A percentile compares a stretch with the other conserved stretches of the same genome.
phyloP scores from a whole-genome alignment of 768 basidiomycete genomes.

The Plicaturopsis crispa region DNA sequence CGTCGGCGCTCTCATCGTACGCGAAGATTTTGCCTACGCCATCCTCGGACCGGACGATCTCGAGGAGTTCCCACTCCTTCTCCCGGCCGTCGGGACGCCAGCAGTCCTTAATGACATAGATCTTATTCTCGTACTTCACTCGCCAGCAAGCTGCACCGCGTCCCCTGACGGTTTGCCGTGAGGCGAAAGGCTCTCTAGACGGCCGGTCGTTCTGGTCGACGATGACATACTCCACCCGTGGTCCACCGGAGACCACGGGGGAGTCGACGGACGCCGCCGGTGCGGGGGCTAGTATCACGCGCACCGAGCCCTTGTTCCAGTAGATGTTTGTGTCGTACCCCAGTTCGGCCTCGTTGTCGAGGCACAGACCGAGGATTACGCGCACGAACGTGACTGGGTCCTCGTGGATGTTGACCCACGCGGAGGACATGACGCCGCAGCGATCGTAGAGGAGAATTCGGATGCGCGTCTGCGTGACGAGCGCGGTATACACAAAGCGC shows the following conservation, averaged over 20 bases:
- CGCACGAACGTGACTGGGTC: conserved; percentile 11
- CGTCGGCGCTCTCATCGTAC: conserved; percentile 2
- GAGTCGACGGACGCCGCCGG: not conserved
- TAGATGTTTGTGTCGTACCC: conserved; percentile 16
- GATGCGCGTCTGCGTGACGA: conserved; percentile 9
- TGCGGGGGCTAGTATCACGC: conserved; percentile 2
- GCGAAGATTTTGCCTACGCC: conserved; percentile 14
- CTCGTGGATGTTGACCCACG: conserved; percentile 11
- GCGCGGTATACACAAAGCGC: conserved; percentile 10
- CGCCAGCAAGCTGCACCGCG: conserved; percentile 17
- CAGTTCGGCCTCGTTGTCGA: conserved; percentile 8
- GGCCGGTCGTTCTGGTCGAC: no score
- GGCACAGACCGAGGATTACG: conserved; percentile 14
- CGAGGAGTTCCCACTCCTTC: conserved; percentile 9
- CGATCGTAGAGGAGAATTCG: conserved; percentile 14
- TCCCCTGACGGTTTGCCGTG: conserved; percentile 11
- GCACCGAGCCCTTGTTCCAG: conserved; percentile 8
- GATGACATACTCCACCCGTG: conserved; percentile 1
- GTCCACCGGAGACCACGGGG: no score
- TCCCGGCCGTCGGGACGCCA: conserved; percentile 9
- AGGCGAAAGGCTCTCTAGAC: conserved; percentile 8
- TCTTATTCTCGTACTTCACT: conserved; percentile 1
- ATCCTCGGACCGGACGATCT: conserved; percentile 4
- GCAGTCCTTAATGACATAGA: conserved; percentile 15
- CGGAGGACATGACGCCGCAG: conserved; percentile 9